Base-by-base conservation (phyloP, 768 basidiomycete species). In the Tricholoma sp. region DNA sequence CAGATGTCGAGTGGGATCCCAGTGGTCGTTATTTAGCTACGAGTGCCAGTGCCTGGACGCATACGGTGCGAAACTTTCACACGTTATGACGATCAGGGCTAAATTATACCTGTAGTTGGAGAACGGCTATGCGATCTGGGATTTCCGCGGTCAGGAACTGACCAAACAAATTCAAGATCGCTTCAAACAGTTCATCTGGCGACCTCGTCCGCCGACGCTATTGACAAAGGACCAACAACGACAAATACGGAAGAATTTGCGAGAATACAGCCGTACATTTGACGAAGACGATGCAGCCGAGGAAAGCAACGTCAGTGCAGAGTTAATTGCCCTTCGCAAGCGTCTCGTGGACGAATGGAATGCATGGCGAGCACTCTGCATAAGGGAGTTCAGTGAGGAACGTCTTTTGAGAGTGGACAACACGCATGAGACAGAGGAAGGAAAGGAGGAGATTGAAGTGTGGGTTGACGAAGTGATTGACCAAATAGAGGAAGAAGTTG, bases 161-260 rank as follows among this genome's bases (percentile, higher is more conserved):
- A 81, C 89, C 68, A 90, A 91, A 68, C 86, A 88, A 51, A 84
- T 94, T 56, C 77, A 89, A 59, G 97, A 98, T 68, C 85, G 89
- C 55, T 98, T 99, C 83, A 99, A 99, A 77, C 97, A 99, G 71
- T 94, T 98, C 73, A 82, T 98, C 59, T 99, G 96, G 96, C 87
- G 97, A 34, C 95, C 96, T 24, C 88, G 97, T n/a, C 93, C 97
- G 4, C 83, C 85, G 10, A 89, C 91, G 3, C 74, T 98, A 51
- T 79, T 99, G 56, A 80, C 85, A 49, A 92, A 89, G 68, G 94
- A 97, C 51, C 85, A 94, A 58, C 93, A 97, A 66, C 86, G 86
- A 61, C 82, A 81, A 52, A 84, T 99, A 56, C 83, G 92, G 57
- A 88, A 85, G 73, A 96, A 92, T 68, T 80, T 98, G 61, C 85